Evolutionary conservation across 139 green algal species (phyloP), one percentile per base, ranked within the genome.

Genomic region (Zygnema cylindricum): DNA sequence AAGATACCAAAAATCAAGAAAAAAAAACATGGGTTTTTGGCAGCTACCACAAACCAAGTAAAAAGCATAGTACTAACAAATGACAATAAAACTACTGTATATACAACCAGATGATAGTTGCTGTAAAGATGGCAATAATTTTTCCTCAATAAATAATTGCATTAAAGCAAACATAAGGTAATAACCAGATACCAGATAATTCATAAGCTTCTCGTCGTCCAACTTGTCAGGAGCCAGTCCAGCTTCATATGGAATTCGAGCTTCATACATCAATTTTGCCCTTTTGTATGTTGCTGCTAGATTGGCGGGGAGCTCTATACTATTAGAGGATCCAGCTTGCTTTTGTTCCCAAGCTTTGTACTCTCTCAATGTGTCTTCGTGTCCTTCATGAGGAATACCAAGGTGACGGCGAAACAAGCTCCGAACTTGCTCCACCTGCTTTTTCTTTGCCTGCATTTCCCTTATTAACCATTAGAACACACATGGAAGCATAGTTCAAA

Each of bases 401-500:
- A 92, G 88, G 83, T 92, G 88, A 39, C 88, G 88, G 7, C 63
- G 55, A 71, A 88, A 92, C 0, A 92, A 76, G 16, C 33, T 69
- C 0, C 85, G 38, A 55, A 92, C 57, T 11, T 69, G 43, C 63
- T 78, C 84, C 42, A 55, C 88, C 77, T 92, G 88, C 35, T 92
- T 90, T 30, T 16, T 77, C 42, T n/a, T 76, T 42, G 71, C 87
- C 83, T 90, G 73, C 38, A 82, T 77, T 84, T 35, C n/a, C 21
- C 43, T 7, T n/a, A n/a, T n/a, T n/a, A n/a, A n/a, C n/a, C n/a
- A n/a, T n/a, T n/a, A n/a, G n/a, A n/a, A n/a, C n/a, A n/a, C n/a
- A n/a, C n/a, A n/a, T n/a, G n/a, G n/a, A n/a, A n/a, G n/a, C n/a
- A n/a, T n/a, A n/a, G n/a, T n/a, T n/a, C n/a, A n/a, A n/a, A n/a